Percentiles rank a stretch among this genome's conserved stretches.
phyloP scores from a whole-genome alignment of 176 grass and related monocot genomes.

The Secale cereale region DNA sequence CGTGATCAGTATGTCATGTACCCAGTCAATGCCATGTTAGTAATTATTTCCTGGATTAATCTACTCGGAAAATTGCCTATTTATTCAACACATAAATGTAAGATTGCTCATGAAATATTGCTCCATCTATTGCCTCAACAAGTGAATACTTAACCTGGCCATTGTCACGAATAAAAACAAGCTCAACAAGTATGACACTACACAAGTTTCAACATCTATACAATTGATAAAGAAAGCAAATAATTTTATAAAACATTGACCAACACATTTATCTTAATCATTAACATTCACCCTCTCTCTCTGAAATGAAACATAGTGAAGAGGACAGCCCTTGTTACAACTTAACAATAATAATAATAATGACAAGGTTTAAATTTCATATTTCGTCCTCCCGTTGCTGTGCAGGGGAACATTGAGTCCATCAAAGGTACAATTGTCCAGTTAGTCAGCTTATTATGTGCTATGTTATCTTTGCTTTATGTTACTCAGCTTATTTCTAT shows the following conservation, averaged over 20 bases:
- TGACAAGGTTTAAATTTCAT: not conserved
- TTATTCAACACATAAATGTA: too few relatives aligned
- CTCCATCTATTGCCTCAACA: not conserved
- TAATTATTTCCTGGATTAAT: too few relatives aligned
- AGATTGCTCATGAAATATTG: not conserved
- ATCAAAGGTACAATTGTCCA: not conserved
- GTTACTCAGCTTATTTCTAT: not conserved
- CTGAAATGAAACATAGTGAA: not conserved
- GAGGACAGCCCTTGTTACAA: not conserved
- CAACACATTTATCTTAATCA: not conserved
- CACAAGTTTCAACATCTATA: not conserved
- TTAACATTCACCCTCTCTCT: not conserved
- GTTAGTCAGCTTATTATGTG: not conserved
- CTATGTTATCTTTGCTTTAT: not conserved
- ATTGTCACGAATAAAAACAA: not conserved
- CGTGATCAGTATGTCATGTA: too few relatives aligned
- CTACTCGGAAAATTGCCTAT: too few relatives aligned
- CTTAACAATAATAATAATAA: not conserved
- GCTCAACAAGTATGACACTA: not conserved
- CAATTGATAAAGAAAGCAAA: not conserved
- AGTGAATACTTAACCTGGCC: not conserved
- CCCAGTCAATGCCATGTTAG: too few relatives aligned
- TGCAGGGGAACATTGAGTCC: not conserved
- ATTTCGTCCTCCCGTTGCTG: not conserved
- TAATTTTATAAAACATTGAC: not conserved